Base-by-base conservation (phyloP, 1,139 yeast genomes). In the Hanseniaspora uvarum region DNA sequence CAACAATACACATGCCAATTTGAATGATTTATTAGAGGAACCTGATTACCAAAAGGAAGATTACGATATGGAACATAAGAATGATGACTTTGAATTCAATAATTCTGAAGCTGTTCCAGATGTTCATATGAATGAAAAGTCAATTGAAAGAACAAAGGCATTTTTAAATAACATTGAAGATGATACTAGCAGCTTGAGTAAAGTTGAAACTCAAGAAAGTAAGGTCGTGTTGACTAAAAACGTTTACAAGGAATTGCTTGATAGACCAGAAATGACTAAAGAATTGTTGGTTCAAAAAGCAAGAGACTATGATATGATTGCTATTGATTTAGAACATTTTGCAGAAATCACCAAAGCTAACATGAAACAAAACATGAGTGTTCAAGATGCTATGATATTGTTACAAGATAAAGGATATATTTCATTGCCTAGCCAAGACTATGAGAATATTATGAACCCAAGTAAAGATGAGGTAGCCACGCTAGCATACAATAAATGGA, bases 361-460 rank as follows among this genome's bases (percentile, higher is more conserved):
- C 16, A 43, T 50, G 44, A 28, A 37, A 6, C 49, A 44, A 21
- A 30, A 43, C 2, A 31, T 43, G n/a, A n/a, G 24, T 33, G 12
- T 50, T 1, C 48, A 43, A 31, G 53, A 50, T 37, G 40, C 41
- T 5, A 19, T 50, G 41, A 12, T 50, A 3, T 12, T 36, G 33
- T 14, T 50, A n/a, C 37, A 50, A 16, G 53, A 50, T 19, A 37
- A 30, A 10, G 53, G 53, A 1, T 50, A 61, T 45, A 63, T 64
- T 12, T 57, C 65, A 4, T 43, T 70, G 39, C 55, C 61, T 4
- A 53, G 53, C 12, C 60, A 57, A 4, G 68, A 60, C 26, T 60
- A 58, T 45, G 57, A 59, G 5, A 60, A 60, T 26, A 59, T 67
- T n/a, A 31, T 18, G 26, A 56, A 37, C 8, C 57, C 53, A 54